Percentiles rank a stretch among this genome's conserved stretches.
phyloP scores from a whole-genome alignment of 2,329 filamentous ascomycete species.

The Neopestalotiopsis sp. region DNA sequence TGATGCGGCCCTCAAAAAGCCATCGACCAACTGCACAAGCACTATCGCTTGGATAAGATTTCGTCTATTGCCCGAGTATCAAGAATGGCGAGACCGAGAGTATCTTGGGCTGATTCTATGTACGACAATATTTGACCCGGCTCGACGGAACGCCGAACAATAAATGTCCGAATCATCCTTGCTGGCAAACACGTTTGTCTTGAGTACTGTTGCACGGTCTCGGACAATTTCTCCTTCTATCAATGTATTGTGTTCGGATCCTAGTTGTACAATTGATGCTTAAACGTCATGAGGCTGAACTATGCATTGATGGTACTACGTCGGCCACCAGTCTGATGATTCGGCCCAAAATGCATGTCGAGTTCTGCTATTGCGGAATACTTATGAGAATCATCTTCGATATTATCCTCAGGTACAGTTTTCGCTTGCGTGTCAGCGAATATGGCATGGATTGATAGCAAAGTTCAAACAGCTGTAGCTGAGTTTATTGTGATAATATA shows the following conservation, averaged over 20 bases:
- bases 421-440: not conserved
- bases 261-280: not conserved
- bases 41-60: too few species aligned
- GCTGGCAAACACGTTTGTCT: not conserved
- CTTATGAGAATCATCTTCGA: not conserved
- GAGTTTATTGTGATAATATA: not conserved
- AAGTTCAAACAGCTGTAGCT: not conserved
- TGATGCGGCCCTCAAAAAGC: too few species aligned
- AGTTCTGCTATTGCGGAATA: not conserved
- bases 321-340: not conserved
- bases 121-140: not conserved
- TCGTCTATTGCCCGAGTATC: not conserved
- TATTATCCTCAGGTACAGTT: not conserved
- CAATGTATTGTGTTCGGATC: not conserved
- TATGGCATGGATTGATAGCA: too few species aligned
- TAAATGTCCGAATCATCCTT: not conserved
- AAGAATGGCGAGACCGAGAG: not conserved
- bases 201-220: not conserved
- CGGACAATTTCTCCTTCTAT: not conserved
- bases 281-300: constrained; percentile 2
- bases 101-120: not conserved
- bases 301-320: not conserved
- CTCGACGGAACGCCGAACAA: not conserved
- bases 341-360: not conserved
- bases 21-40: too few species aligned